phyloP scores from a whole-genome alignment of 2,329 filamentous ascomycete genomes.

The Clarireedia paspali region DNA sequence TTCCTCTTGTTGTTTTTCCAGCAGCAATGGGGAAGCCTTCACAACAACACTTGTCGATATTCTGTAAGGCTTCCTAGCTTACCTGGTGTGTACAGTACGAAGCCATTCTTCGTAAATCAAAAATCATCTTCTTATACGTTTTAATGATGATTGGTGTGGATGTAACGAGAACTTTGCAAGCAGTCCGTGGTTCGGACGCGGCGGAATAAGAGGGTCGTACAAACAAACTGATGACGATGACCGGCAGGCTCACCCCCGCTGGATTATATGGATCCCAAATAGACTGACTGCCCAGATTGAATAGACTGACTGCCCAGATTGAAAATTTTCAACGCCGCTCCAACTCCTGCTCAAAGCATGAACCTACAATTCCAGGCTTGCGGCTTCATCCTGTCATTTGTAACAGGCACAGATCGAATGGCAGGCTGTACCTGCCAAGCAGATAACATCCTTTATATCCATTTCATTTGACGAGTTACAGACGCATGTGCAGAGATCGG shows the following conservation, averaged over 20 bases:
- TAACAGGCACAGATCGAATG: background rate
- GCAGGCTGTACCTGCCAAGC: conserved; percentile 1
- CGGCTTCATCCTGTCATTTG: background rate
- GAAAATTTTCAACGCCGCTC: background rate
- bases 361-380: background rate
- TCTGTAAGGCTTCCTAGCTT: too few species aligned
- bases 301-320: too few species aligned
- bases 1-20: too few species aligned
- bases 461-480: background rate
- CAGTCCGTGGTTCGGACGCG: background rate
- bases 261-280: too few species aligned
- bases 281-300: too few species aligned
- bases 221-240: too few species aligned
- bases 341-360: background rate
- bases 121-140: background rate
- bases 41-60: too few species aligned
- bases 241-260: too few species aligned
- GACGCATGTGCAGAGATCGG: conserved; percentile 1
- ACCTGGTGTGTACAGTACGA: too few species aligned
- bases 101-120: too few species aligned
- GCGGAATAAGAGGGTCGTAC: background rate
- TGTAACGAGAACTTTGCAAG: background rate
- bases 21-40: too few species aligned
- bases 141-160: background rate
- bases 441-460: background rate